Base-by-base conservation (phyloP, 148 eudicot genomes). In the Camellia japonica region DNA sequence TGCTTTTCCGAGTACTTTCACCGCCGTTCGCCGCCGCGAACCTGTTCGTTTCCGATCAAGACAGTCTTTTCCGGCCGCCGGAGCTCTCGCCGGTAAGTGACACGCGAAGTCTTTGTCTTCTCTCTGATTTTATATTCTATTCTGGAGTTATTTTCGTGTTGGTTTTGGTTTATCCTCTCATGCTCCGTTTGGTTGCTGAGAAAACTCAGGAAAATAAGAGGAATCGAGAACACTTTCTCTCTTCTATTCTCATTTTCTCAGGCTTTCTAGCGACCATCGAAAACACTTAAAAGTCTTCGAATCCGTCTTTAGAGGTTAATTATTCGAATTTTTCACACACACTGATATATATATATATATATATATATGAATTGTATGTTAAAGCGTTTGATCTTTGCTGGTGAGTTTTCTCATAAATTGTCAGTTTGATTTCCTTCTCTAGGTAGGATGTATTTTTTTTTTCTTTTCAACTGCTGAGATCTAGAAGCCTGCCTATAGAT, bases 131-230 rank as follows among this genome's bases (percentile, higher is more conserved):
- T 7, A n/a, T 74, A 51, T 42, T 65, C 38, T 18, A 76, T 63
- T 64, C 11, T 47, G 2, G 59, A 14, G 56, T 64, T 38, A 11
- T 64, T 23, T 46, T 38, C 18, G 59, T 9, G 15, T 64, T 30
- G 14, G 79, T 13, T n/a, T 41, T 49, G 38, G 30, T 65, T 9
- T 41, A 9, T 51, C 19, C 30, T 23, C 30, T 51, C 6, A 15
- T 44, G 60, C 13, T 64, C 60, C 18, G 47, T 63, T 76, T 64
- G 79, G 71, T 20, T 75, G 70, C 71, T 49, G 61, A 65, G 79
- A 13, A 49, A 65, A 38, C 44, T 56, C 58, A 5, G 55, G 71
- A 76, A 59, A 76, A 5, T 16, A 5, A 23, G 41, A 19, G 58
- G 63, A 46, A 76, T 61, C 38, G 68, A 76, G 44, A 14, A 5